A percentile compares a stretch with the other conserved stretches of the same genome.
phyloP scores from a whole-genome alignment of 345 rosid species.

The Tarenaya hassleriana region DNA sequence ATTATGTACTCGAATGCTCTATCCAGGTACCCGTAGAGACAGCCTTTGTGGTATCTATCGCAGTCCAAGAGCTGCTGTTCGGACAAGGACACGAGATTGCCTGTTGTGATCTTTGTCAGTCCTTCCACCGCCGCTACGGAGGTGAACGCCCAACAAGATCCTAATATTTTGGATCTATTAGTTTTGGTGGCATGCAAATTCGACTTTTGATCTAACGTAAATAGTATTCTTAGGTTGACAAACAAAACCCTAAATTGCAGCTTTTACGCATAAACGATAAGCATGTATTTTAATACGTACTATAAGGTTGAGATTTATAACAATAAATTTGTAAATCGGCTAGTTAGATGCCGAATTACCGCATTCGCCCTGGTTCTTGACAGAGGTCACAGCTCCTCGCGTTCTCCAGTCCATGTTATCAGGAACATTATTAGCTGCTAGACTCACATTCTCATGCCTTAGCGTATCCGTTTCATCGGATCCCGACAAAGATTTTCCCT shows the following conservation, averaged over 20 bases:
- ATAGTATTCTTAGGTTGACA: no score
- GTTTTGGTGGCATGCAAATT: no score
- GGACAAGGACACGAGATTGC: constrained; percentile 23
- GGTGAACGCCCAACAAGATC: constrained; percentile 63
- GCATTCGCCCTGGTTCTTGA: constrained; percentile 39
- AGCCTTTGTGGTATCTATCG: constrained; percentile 28
- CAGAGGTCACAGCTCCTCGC: constrained; percentile 36
- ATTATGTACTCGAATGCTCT: constrained; percentile 39
- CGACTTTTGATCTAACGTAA: no score
- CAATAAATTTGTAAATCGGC: no score
- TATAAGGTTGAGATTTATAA: no score
- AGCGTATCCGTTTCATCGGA: no score
- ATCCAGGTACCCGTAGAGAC: constrained; percentile 36
- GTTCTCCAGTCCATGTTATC: constrained; percentile 34
- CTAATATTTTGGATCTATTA: no score
- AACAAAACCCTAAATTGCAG: no score
- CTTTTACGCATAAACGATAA: no score
- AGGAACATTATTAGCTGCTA: no score
- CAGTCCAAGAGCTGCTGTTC: constrained; percentile 29
- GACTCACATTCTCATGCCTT: constrained; percentile 27
- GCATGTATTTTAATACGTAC: no score
- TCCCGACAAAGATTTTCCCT: no score
- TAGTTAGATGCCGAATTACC: constrained; percentile 23
- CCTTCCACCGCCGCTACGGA: constrained; percentile 50
- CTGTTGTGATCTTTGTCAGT: constrained; percentile 19